These are phyloP conservation scores for Suillus americanus DNA, from an alignment of 768 basidiomycete species.

Conservation along the genomic window DNA sequence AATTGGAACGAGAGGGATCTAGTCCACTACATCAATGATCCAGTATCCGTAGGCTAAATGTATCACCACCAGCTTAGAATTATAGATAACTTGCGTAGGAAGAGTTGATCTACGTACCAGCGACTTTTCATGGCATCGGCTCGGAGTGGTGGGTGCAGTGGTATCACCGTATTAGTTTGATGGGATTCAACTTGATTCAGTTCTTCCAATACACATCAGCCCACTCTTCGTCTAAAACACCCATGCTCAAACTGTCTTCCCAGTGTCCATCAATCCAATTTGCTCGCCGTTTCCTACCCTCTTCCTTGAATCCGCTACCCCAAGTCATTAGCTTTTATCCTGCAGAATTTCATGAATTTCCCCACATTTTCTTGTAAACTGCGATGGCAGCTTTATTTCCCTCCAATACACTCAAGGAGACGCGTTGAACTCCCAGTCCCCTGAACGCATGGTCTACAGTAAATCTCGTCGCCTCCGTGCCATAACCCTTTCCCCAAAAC, in stretches of 20 bases:
- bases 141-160: neutral
- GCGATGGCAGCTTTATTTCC: constrained; percentile 19
- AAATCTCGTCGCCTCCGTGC: constrained; percentile 16
- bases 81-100: neutral
- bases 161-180: neutral
- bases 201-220: neutral
- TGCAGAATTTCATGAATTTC: constrained; percentile 6
- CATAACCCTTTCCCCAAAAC: constrained; percentile 28
- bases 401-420: constrained; percentile 24
- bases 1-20: neutral
- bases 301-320: constrained; percentile 32
- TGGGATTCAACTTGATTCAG: neutral
- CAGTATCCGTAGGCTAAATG: neutral
- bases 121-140: no score
- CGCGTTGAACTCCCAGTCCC: constrained; percentile 28
- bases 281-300: constrained; percentile 30
- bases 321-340: neutral
- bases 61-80: neutral
- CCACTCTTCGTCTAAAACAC: constrained; percentile 36
- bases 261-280: constrained; percentile 32
- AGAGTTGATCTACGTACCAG: neutral
- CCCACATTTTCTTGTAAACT: constrained; percentile 31
- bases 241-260: constrained; percentile 34
- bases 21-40: no score
- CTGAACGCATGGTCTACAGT: constrained; percentile 22